Evolutionary conservation across 768 basidiomycete genomes (phyloP), one percentile per base, ranked within the genome.

Genomic region (Pleurotus pulmonarius): DNA sequence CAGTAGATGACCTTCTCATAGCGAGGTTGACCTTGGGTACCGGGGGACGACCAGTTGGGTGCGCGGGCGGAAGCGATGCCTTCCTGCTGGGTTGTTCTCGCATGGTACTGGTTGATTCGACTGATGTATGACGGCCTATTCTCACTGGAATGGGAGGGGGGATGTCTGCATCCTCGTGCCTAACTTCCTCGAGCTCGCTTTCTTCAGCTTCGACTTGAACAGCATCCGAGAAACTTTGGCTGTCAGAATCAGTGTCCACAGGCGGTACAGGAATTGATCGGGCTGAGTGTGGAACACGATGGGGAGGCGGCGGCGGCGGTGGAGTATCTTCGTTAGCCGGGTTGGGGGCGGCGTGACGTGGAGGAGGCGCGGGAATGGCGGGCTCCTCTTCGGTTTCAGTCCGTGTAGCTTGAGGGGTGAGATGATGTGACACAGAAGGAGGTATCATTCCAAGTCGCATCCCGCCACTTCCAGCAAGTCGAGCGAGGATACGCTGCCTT

Each of bases 161-260:
- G 54, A 81, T 75, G 49, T 71, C 69, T 7, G 73, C 78, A 59
- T 87, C 85, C 37, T 83, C 81, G 57, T 85, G 75, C 7, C 69
- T 73, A 7, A 86, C 80, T 60, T 89, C 87, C 60, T 90, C 88
- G 12, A 83, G 72, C 64, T 89, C 87, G 59, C 86, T 88, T 62
- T 89, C 87, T 63, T 88, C 87, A 5, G 78, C 81, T 57, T 89
- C 88, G 22, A 84, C 82, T 38, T 77, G 76, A 20, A 85, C 84
- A 8, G 81, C 81, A 45, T 89, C 87, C 3, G 82, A 81, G 29
- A 71, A 69, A 34, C 67, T 63, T 25, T 67, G 60, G 63, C 79
- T 75, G 59, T 75, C 78, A n/a, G 71, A 74, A 49, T 83, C 81
- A 20, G 67, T 67, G 43, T 76, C 73, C 16, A 68, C 70, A 49